phyloP scores from a whole-genome alignment of 371 early-diverging fungal species.

The Mucor ambiguus region DNA sequence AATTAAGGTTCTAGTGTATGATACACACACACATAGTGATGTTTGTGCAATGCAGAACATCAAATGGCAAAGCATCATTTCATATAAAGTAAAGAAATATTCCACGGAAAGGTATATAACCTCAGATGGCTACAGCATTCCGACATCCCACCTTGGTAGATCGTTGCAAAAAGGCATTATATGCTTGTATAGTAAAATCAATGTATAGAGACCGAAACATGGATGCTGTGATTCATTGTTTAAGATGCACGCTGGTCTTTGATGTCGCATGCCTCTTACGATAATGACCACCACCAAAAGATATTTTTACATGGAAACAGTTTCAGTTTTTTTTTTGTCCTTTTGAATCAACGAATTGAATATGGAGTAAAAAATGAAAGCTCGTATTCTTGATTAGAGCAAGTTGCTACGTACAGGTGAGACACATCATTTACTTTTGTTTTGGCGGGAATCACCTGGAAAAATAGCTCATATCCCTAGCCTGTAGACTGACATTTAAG shows the following conservation, averaged over 20 bases:
- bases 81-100: background rate
- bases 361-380: background rate
- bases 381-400: background rate
- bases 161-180: too few species aligned
- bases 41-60: background rate
- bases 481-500: background rate
- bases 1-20: background rate
- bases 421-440: background rate
- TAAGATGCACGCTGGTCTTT: background rate
- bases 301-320: background rate
- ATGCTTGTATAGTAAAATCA: too few species aligned
- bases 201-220: background rate
- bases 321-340: background rate
- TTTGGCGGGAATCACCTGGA: background rate
- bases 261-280: background rate
- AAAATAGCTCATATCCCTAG: background rate
- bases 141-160: background rate
- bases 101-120: background rate
- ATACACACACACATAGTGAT: background rate
- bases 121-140: too few species aligned
- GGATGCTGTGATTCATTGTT: background rate
- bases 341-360: background rate
- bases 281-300: background rate
- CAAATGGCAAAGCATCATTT: background rate
- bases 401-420: background rate